Evolutionary conservation across 202 grass and related monocot species (phyloP).

Genomic region (Musa balbisiana): DNA sequence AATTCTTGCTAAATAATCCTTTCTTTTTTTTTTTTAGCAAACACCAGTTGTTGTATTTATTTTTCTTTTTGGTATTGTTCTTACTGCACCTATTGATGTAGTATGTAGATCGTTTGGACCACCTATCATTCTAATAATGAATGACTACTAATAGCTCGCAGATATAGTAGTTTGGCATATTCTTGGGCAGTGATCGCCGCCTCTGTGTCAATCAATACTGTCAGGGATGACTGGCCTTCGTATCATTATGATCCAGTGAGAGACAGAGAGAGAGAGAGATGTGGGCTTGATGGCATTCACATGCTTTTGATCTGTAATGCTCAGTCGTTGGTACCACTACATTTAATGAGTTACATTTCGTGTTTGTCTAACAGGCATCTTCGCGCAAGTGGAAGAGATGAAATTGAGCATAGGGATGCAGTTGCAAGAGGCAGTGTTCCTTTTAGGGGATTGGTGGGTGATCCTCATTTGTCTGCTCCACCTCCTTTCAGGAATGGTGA

Average conservation of each 20-base stretch:
- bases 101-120: too few species aligned
- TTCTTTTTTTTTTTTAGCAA: too few species aligned
- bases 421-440: background rate
- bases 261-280: background rate
- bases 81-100: too few species aligned
- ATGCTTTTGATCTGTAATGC: background rate
- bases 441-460: slow-evolving; percentile 12
- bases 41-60: too few species aligned
- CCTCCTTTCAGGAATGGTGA: slow-evolving; percentile 5
- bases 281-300: background rate
- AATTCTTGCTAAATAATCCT: too few species aligned
- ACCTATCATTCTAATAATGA: too few species aligned
- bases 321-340: background rate
- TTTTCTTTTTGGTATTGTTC: too few species aligned
- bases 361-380: background rate
- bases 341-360: background rate
- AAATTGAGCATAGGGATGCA: background rate
- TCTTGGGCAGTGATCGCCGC: too few species aligned
- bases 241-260: too few species aligned
- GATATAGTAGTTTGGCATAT: too few species aligned
- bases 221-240: background rate
- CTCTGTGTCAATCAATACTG: background rate
- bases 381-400: background rate
- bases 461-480: slow-evolving; percentile 15
- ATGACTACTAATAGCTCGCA: too few species aligned